These are phyloP conservation scores for Colletotrichum shisoi DNA, from an alignment of 2,329 filamentous ascomycete species.

Conservation along the genomic window DNA sequence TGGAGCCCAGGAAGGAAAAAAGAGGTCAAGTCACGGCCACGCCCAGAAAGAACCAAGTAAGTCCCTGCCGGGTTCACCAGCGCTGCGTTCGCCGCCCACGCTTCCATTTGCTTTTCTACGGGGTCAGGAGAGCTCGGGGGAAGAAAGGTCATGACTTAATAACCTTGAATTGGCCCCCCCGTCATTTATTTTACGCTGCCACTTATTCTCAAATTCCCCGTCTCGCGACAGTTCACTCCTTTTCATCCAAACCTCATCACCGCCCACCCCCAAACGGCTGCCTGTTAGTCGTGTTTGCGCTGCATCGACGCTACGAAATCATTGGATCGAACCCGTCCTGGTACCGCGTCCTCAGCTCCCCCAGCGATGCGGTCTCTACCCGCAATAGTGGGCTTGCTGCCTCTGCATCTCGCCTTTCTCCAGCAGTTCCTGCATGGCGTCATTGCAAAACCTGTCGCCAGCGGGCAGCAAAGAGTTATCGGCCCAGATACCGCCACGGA, in stretches of 20 bases:
- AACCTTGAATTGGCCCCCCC: conserved; percentile 33
- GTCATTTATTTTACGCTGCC: neutral
- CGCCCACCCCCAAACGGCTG: neutral
- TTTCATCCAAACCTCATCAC: neutral
- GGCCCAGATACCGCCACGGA: conserved; percentile 36
- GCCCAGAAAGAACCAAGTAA: conserved; percentile 16
- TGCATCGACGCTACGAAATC: conserved; percentile 22
- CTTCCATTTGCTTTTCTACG: conserved; percentile 32
- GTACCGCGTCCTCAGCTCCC: conserved; percentile 19
- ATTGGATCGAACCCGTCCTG: conserved; percentile 7
- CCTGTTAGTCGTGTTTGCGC: neutral
- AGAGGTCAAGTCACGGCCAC: conserved; percentile 27
- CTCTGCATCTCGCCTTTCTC: conserved; percentile 35
- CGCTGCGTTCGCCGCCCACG: conserved; percentile 22
- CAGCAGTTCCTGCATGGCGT: conserved; percentile 39
- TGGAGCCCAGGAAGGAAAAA: conserved; percentile 15
- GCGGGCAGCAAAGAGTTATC: conserved; percentile 37
- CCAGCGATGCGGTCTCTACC: conserved; percentile 37
- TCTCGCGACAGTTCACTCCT: conserved; percentile 6
- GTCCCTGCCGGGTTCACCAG: conserved; percentile 19
- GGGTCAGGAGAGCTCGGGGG: conserved; percentile 26
- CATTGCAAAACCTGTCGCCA: conserved; percentile 36
- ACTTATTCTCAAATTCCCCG: neutral
- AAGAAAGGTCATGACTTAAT: conserved; percentile 32
- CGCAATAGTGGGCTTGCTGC: conserved; percentile 39